Conservation (phyloP, 1,139 yeast genomes). For the Chernovozyma sophiae-reginae region DNA sequence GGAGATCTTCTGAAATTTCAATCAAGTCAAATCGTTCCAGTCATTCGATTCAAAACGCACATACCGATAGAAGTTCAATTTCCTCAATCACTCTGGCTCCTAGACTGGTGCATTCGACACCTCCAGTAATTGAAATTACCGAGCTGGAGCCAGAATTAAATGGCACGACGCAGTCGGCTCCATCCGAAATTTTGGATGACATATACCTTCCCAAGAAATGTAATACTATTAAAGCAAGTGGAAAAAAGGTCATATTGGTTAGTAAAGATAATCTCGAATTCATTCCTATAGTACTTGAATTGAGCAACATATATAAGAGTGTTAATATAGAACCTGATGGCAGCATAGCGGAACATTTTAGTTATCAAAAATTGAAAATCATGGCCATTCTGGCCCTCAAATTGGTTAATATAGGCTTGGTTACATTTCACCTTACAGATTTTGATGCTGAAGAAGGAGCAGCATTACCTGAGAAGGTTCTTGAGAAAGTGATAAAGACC, state of each 20-base stretch:
- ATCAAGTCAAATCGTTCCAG: not conserved
- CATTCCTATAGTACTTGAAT: conserved; percentile 35
- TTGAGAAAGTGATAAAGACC: conserved; percentile 29
- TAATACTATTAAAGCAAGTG: not conserved
- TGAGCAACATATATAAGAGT: not conserved
- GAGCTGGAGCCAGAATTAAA: not conserved
- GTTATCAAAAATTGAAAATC: conserved; percentile 23
- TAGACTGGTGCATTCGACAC: not conserved
- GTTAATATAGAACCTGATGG: conserved; percentile 15
- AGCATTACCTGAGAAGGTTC: conserved; percentile 47
- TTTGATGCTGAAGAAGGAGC: conserved; percentile 63
- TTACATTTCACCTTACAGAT: conserved; percentile 67
- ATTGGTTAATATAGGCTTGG: conserved; percentile 34
- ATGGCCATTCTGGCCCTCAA: conserved; percentile 37
- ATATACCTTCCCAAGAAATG: conserved; percentile 1
- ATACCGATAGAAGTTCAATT: not conserved
- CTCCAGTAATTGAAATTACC: conserved; percentile 1
- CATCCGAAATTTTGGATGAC: not conserved
- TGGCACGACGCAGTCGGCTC: no score
- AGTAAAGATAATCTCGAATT: conserved; percentile 59
- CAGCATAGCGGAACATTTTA: conserved; percentile 19
- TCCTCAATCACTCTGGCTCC: not conserved
- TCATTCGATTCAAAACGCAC: not conserved
- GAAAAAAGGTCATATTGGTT: conserved; percentile 36
- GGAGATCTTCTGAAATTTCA: conserved; percentile 2